Percentiles rank a stretch among this genome's conserved stretches.
These are phyloP conservation scores for Sisymbrium irio DNA, from an alignment of 345 rosid species.

Conservation along the genomic window DNA sequence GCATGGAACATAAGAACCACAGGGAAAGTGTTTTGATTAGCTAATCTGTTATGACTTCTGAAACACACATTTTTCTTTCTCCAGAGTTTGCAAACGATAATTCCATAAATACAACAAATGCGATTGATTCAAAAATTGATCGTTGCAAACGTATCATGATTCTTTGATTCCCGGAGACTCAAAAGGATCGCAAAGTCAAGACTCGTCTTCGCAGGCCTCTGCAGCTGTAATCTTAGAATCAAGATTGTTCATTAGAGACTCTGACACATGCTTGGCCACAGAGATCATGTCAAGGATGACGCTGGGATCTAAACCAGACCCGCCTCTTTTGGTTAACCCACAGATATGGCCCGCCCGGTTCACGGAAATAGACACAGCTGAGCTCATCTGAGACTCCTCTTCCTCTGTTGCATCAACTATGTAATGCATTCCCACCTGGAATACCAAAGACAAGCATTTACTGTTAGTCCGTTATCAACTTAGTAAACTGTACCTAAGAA, in stretches of 20 bases:
- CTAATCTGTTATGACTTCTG: slow-evolving; percentile 6
- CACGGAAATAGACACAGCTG: slow-evolving; percentile 77
- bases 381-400: slow-evolving; percentile 94
- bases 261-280: slow-evolving; percentile 63
- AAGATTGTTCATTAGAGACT: slow-evolving; percentile 59
- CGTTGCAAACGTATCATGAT: neutral
- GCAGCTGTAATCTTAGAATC: slow-evolving; percentile 80
- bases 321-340: slow-evolving; percentile 81
- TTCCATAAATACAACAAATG: slow-evolving; percentile 2
- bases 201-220: slow-evolving; percentile 44
- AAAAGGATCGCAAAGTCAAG: neutral
- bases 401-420: slow-evolving; percentile 90
- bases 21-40: neutral
- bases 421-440: slow-evolving; percentile 68
- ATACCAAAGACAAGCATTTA: neutral
- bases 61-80: neutral
- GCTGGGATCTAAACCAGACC: slow-evolving; percentile 78
- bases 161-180: neutral
- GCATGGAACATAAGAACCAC: slow-evolving; percentile 6
- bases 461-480: neutral
- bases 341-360: slow-evolving; percentile 71
- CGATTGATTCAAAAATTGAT: neutral
- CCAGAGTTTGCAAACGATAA: neutral
- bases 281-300: slow-evolving; percentile 83
- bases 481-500: neutral